Evolutionary conservation across 1,139 yeast genomes (phyloP).

Genomic region (Candida frijolesensis): DNA sequence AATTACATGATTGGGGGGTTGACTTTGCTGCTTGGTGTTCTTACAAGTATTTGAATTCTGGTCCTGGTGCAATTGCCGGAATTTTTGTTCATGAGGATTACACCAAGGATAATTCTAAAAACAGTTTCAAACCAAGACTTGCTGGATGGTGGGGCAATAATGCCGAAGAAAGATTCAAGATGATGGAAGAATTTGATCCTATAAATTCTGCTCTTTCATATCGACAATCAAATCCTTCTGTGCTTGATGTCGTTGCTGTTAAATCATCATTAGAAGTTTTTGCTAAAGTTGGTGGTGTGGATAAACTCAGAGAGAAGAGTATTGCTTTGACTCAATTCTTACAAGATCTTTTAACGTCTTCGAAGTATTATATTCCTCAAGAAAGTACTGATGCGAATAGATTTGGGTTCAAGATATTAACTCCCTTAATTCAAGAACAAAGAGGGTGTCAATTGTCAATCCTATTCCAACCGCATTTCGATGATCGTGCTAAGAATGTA

Average conservation of each 20-base stretch:
- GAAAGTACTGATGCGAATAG: constrained; percentile 20
- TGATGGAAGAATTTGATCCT: constrained; percentile 80
- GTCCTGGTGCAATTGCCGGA: constrained; percentile 93
- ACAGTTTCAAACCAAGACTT: constrained; percentile 58
- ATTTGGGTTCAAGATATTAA: constrained; percentile 66
- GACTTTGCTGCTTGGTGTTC: constrained; percentile 97
- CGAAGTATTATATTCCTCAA: constrained; percentile 45
- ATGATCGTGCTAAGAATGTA: constrained; percentile 37
- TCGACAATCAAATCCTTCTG: constrained; percentile 92
- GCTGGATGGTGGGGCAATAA: constrained; percentile 99
- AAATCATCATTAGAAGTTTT: constrained; percentile 67
- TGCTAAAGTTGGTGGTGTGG: constrained; percentile 64
- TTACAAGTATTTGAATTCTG: constrained; percentile 86
- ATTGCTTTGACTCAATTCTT: constrained; percentile 59
- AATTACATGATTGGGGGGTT: constrained; percentile 83
- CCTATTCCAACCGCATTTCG: constrained; percentile 57
- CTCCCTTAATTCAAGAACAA: constrained; percentile 59
- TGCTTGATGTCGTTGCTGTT: constrained; percentile 75
- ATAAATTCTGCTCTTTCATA: constrained; percentile 82
- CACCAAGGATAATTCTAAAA: constrained; percentile 35
- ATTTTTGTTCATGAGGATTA: constrained; percentile 66
- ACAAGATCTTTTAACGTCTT: constrained; percentile 44
- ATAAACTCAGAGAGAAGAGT: constrained; percentile 57
- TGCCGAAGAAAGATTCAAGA: constrained; percentile 66
- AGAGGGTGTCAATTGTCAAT: constrained; percentile 86